These are phyloP conservation scores for Neurospora cerealis DNA, from an alignment of 495 filamentous ascomycete species.

Conservation along the genomic window DNA sequence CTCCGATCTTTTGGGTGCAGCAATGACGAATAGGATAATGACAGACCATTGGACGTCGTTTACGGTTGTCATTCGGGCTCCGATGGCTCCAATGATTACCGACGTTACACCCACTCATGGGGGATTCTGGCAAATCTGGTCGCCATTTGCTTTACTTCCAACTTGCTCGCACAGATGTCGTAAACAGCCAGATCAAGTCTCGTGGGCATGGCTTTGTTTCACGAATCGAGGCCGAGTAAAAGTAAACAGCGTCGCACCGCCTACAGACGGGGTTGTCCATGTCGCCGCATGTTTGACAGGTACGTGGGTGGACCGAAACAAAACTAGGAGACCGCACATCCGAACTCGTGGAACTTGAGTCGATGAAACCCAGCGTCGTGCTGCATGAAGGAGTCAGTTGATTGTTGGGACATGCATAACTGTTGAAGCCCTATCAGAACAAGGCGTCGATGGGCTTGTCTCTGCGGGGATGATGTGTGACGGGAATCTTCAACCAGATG, in stretches of 20 bases:
- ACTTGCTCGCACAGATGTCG: background rate
- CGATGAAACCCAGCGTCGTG: background rate
- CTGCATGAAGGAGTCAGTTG: background rate
- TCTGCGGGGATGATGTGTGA: background rate
- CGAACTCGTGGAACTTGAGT: background rate
- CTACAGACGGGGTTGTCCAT: background rate
- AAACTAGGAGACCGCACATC: background rate
- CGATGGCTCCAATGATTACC: background rate
- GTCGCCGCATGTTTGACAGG: background rate
- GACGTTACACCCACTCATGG: background rate
- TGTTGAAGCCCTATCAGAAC: background rate
- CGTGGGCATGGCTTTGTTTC: background rate
- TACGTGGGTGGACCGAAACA: background rate
- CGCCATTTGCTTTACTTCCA: background rate
- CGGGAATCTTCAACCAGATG: background rate
- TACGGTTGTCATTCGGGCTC: background rate
- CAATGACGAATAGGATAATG: background rate
- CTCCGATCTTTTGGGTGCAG: background rate
- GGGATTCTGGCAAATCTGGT: background rate
- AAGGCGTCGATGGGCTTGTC: background rate
- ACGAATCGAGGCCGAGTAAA: background rate
- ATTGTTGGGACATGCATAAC: background rate
- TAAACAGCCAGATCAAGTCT: background rate
- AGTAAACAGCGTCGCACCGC: background rate
- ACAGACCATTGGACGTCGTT: background rate